Base-by-base conservation (phyloP, 192 early-diverging fungal species). In the Powellomyces hirtus region DNA sequence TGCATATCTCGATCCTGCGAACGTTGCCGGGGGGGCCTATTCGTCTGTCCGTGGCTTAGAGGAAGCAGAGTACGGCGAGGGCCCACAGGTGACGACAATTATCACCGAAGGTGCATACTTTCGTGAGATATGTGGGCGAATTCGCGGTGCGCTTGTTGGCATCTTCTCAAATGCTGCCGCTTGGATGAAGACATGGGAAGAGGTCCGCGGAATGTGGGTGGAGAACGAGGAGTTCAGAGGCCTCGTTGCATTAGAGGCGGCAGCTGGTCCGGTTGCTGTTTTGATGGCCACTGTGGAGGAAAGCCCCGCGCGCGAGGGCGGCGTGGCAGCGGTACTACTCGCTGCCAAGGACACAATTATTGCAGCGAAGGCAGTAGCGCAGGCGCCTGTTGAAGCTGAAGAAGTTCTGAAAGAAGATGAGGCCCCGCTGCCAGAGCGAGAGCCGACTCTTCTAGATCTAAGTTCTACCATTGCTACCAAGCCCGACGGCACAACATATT, bases 51-150 rank as follows among this genome's bases (percentile, higher is more conserved):
- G 81, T 2, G 75, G 81, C 2, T 51, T 81, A 22, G 84, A 87
- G 51, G 86, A 85, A 18, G 26, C 71, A 1, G 84, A 84, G 45
- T 81, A 75, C 42, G 76, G 73, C 26, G 85, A 86, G 37, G 85
- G 85, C 5, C 77, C 85, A 0, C 77, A 79, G 46, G 46, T 86
- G 8, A 75, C 71, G n/a, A 24, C 61, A 7, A 87, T 88, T 38
- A 67, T 88, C 36, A 61, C 62, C 11, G 86, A 88, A 38, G 78
- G 80, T 27, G 75, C 61, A 16, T 88, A 85, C 63, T 88, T 85
- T 44, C 65, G 74, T 13, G 86, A 87, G 63, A 22, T 84, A 1
- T 83, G 80, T 55, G 86, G 85, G 26, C 65, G 86, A 26, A 80
- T 87, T 20, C 77, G 86, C 13, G 86, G 85, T 37, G 64, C 66